Conservation (phyloP, 2,329 filamentous ascomycete species). For the Xylariaceae sp. region DNA sequence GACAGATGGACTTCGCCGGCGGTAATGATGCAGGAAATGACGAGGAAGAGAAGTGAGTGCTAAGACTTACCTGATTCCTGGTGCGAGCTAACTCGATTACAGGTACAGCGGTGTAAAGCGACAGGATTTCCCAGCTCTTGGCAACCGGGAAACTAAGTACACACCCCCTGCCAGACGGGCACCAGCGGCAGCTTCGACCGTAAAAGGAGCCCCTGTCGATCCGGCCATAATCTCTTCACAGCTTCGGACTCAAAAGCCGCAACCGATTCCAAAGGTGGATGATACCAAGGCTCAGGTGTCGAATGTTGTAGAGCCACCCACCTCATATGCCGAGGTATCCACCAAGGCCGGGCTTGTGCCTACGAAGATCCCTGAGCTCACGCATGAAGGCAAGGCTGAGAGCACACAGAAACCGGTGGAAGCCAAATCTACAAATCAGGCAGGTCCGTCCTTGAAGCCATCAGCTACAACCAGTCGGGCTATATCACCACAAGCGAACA, state of each 20-base stretch:
- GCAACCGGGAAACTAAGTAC: constrained; percentile 62
- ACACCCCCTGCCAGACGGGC: constrained; percentile 84
- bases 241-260: constrained; percentile 48
- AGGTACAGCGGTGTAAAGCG: constrained; percentile 91
- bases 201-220: constrained; percentile 73
- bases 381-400: constrained; percentile 31
- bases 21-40: constrained; percentile 64
- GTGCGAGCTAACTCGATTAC: constrained; percentile 14
- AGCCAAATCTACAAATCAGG: constrained; percentile 22
- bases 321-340: constrained; percentile 9
- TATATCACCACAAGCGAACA: constrained; percentile 36
- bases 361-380: constrained; percentile 31
- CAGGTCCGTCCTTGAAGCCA: constrained; percentile 26
- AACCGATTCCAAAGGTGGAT: constrained; percentile 33
- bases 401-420: constrained; percentile 24
- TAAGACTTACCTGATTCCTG: not conserved
- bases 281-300: constrained; percentile 28
- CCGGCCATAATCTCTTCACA: constrained; percentile 90
- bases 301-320: constrained; percentile 22
- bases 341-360: constrained; percentile 24
- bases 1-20: constrained; percentile 63
- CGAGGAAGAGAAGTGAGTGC: constrained; percentile 82
- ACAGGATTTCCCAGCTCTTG: constrained; percentile 60
- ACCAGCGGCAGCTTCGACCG: constrained; percentile 65
- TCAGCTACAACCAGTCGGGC: constrained; percentile 38